phyloP scores from a whole-genome alignment of 768 basidiomycete species.

The Boletus subparvulus region DNA sequence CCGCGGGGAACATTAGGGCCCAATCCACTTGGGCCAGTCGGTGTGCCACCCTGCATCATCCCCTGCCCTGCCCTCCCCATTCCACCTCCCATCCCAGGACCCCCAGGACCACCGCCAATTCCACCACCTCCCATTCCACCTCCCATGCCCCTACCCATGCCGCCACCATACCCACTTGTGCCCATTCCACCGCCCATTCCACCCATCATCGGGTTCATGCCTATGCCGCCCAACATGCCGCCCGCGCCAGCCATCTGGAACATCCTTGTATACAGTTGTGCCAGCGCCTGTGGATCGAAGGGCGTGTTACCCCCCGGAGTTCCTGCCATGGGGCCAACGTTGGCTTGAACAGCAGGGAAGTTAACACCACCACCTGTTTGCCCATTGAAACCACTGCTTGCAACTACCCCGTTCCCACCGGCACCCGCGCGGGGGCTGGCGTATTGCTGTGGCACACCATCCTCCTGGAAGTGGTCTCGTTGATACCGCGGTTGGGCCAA shows the following conservation, averaged over 20 bases:
- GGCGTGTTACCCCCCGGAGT: slow-evolving; percentile 51
- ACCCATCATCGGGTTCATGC: slow-evolving; percentile 38
- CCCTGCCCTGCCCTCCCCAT: slow-evolving; percentile 44
- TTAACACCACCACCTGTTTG: slow-evolving; percentile 35
- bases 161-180: slow-evolving; percentile 36
- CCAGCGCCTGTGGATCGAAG: slow-evolving; percentile 92
- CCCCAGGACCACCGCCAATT: slow-evolving; percentile 40
- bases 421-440: slow-evolving; percentile 1
- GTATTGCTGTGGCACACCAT: slow-evolving; percentile 28
- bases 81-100: slow-evolving; percentile 36
- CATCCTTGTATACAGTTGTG: slow-evolving; percentile 94
- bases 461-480: slow-evolving; percentile 62
- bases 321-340: slow-evolving; percentile 25
- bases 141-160: slow-evolving; percentile 43
- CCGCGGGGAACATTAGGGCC: slow-evolving; percentile 64
- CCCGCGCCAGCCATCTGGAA: slow-evolving; percentile 75
- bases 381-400: slow-evolving; percentile 30
- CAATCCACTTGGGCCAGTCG: slow-evolving; percentile 42
- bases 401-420: slow-evolving; percentile 12
- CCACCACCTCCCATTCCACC: slow-evolving; percentile 41
- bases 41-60: slow-evolving; percentile 39
- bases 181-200: slow-evolving; percentile 35
- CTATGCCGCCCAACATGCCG: slow-evolving; percentile 43
- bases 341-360: slow-evolving; percentile 32
- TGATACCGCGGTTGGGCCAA: slow-evolving; percentile 89